A percentile compares a stretch with the other conserved stretches of the same genome.
These are phyloP conservation scores for Bothia castanella DNA, from an alignment of 1,284 basidiomycete genomes.

Conservation along the genomic window DNA sequence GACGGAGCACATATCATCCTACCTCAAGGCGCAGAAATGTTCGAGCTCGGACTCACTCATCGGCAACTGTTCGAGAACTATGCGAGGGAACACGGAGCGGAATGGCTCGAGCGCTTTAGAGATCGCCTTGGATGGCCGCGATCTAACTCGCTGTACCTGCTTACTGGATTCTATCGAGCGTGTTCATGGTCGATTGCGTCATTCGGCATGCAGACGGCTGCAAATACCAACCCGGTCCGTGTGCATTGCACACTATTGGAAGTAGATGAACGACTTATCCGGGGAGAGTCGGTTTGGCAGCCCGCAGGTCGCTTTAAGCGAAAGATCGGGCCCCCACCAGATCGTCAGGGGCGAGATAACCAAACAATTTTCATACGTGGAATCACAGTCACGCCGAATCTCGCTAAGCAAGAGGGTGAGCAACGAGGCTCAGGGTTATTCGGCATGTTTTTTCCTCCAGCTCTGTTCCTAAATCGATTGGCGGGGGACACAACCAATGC, in stretches of 20 bases:
- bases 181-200: conserved; percentile 7
- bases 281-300: background rate
- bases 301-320: conserved; percentile 2
- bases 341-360: background rate
- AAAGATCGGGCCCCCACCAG: conserved; percentile 2
- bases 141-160: conserved; percentile 2
- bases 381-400: conserved; percentile 1
- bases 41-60: background rate
- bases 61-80: background rate
- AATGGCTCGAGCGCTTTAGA: background rate
- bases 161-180: conserved; percentile 6
- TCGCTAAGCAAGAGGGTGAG: background rate
- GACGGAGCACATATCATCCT: conserved; percentile 5
- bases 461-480: background rate
- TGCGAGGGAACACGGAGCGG: background rate
- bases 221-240: background rate
- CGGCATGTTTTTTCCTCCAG: background rate
- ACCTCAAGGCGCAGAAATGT: background rate
- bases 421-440: background rate
- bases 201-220: background rate
- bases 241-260: background rate
- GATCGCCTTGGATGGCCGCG: background rate
- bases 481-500: background rate
- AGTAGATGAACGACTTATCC: background rate
- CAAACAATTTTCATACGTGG: conserved; percentile 6